Conservation (phyloP, 441 rosid genomes). For the Pelargonium citronellum region DNA sequence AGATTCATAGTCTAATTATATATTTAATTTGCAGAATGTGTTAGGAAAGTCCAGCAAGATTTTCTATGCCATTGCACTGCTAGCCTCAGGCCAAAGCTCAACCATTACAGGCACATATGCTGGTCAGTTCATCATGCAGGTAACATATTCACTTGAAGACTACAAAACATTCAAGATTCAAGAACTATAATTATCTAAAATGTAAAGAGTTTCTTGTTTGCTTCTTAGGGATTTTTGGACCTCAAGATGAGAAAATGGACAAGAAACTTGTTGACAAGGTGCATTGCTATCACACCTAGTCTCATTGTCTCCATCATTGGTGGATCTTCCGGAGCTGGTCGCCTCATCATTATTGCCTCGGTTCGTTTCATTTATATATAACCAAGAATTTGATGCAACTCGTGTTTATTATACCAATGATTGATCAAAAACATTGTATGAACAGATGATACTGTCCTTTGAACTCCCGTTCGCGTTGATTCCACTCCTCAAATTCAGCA, state of each 20-base stretch:
- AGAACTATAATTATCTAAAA: no score
- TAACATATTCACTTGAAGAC: constrained; percentile 1
- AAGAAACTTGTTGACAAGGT: constrained; percentile 58
- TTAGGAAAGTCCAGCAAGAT: constrained; percentile 83
- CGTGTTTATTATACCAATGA: no score
- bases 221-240: constrained; percentile 52
- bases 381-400: neutral
- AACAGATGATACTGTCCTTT: constrained; percentile 65
- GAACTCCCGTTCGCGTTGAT: constrained; percentile 70
- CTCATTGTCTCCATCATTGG: constrained; percentile 52
- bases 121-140: constrained; percentile 98
- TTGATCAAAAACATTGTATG: no score
- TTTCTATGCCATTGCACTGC: constrained; percentile 72
- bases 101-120: constrained; percentile 98
- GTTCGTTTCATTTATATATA: constrained; percentile 22
- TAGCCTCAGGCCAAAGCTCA: constrained; percentile 95
- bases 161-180: no score
- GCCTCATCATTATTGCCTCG: constrained; percentile 57
- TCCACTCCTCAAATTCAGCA: constrained; percentile 73
- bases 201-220: neutral
- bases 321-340: constrained; percentile 50
- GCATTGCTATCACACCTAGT: constrained; percentile 55
- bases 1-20: neutral
- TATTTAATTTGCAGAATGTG: constrained; percentile 53
- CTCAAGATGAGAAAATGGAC: constrained; percentile 56